Base-by-base conservation (phyloP, 2,329 filamentous ascomycete species). In the Scleromitrula shiraiana region DNA sequence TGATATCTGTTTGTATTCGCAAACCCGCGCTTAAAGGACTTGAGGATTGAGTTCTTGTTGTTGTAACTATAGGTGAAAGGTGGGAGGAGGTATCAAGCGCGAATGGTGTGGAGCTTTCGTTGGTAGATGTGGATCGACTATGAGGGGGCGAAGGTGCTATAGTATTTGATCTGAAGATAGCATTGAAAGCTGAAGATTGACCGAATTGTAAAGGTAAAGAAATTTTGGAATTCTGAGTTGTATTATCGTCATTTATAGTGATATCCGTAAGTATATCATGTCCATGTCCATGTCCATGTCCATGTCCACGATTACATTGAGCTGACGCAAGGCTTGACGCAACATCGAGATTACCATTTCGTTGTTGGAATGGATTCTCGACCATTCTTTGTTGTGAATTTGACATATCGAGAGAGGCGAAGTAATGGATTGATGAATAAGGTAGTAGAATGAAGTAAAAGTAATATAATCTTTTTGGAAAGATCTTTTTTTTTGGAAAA, bases 121-220 rank as follows among this genome's bases (percentile, higher is more conserved):
- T 45, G 30, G 43, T 37, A 35, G 49, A 38, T 8, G 46, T 27
- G 22, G 50, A 46, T 32, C 39, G 14, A 30, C 41, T 55, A 26
- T 56, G 58, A 36, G 59, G 55, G 12, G 60, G 56, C 8, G 67
- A 68, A 35, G 68, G 67, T 20, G 67, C 64, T 56, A 65, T 68
- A 12, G 65, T 69, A 51, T 65, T 65, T 37, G 67, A 64, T 45
- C 63, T 58, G 52, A 70, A 70, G 3, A 53, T 53, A 27, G 52
- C 41, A 6, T 51, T 35, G 14, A 41, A 41, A 19, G 45, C 37
- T 41, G 45, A 22, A 10, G 20, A 8, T 46, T 30, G 42, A 30
- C 24, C 26, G 19, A 35, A 45, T 38, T 45, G 42, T 26, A 22
- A n/a, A 23, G 42, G 23, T 7, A 40, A 32, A 3, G 43, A 22